Base-by-base conservation (phyloP, 2,329 filamentous ascomycete genomes). In the Aspergillus spinulosporus region DNA sequence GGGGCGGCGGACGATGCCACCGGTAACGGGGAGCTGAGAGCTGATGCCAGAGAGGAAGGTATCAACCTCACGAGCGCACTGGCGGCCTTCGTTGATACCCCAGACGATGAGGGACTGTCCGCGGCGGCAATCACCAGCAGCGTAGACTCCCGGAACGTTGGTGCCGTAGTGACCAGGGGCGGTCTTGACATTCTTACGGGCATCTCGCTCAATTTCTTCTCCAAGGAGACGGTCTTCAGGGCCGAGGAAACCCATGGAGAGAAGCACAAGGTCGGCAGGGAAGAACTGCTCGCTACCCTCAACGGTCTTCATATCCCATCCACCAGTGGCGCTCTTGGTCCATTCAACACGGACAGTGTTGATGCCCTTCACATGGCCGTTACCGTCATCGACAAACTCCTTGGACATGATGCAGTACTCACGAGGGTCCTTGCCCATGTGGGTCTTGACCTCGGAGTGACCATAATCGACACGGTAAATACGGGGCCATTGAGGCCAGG, bases 321-420 rank as follows among this genome's bases (percentile, higher is more conserved):
- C 92, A 63, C 92, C 92, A 59, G 85, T 87, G 29, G 90, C 83
- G 52, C 87, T 90, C 82, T 92, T 94, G 66, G 91, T 94, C 93
- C 93, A 97, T 74, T 97, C 92, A 43, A 97, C 92, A 53, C 93
- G 91, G 57, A 94, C 85, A 43, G 92, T 96, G 78, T 94, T 96
- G 82, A 97, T 96, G 62, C 93, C 93, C 81, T 92, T 95, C 70
- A 97, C 91, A 62, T 88, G 88, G 72, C 92, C 92, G 49, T 77
- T 84, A 60, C 91, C 92, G 66, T 96, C 91, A 63, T 92, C 90
- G 59, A 95, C 90, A 66, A 97, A 97, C 68, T 96, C 90, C 79
- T 95, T 93, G 15, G 92, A 96, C 91, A 97, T 96, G 78, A 97
- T 92, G 80, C 92, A 97, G 82, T 89, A 97, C 79, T 97, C 93